phyloP scores from a whole-genome alignment of 208 protist species.

The Phytomonas sp. region DNA sequence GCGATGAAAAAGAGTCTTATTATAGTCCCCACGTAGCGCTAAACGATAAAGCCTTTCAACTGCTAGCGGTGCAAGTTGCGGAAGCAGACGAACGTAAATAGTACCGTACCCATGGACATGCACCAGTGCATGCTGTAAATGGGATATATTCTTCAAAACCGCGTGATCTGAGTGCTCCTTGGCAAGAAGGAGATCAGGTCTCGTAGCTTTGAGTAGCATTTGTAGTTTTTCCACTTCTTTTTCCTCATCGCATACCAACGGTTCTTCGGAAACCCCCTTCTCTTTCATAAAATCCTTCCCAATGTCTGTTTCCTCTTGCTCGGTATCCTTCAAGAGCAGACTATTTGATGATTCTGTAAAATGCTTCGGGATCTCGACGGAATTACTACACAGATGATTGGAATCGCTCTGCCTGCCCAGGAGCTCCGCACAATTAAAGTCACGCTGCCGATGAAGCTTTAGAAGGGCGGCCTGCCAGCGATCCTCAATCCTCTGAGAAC shows the following conservation, averaged over 20 bases:
- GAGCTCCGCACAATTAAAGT: background rate
- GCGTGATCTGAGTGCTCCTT: background rate
- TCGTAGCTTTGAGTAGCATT: background rate
- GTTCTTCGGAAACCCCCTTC: background rate
- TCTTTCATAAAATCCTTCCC: background rate
- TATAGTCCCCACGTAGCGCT: conserved; percentile 84
- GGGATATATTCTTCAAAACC: background rate
- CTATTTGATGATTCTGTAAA: background rate
- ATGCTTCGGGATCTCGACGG: background rate
- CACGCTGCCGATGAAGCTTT: background rate
- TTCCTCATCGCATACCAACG: background rate
- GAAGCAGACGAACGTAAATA: conserved; percentile 84
- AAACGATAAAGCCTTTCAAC: conserved; percentile 95
- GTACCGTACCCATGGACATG: conserved; percentile 45
- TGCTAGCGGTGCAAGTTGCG: conserved; percentile 87
- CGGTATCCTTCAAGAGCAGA: background rate
- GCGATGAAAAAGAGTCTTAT: conserved; percentile 92
- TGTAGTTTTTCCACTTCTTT: background rate
- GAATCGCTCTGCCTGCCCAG: background rate
- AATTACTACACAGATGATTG: background rate
- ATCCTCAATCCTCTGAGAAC: background rate
- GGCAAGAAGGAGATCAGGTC: background rate
- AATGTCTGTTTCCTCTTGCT: background rate
- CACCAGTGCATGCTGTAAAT: conserved; percentile 13
- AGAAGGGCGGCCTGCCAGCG: background rate